These are phyloP conservation scores for Scutellaria minor DNA, from an alignment of 257 asterid genomes.

Conservation along the genomic window DNA sequence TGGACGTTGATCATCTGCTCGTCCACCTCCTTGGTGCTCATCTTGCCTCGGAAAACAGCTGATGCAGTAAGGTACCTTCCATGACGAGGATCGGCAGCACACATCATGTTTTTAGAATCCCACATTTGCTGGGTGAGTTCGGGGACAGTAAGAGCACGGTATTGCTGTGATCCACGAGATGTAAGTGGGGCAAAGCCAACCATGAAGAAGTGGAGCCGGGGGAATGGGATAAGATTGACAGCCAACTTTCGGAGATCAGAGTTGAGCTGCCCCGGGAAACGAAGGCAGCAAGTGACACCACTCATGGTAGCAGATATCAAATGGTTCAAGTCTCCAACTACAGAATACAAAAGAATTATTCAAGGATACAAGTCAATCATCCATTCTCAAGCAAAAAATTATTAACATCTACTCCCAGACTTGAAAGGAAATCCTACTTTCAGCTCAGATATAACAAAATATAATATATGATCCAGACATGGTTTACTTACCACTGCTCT, in stretches of 20 bases:
- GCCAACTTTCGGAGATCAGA: slow-evolving; percentile 54
- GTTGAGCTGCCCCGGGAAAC: slow-evolving; percentile 60
- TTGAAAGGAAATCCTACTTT: not conserved
- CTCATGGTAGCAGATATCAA: slow-evolving; percentile 62
- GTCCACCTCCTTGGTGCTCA: slow-evolving; percentile 58
- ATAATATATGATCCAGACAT: not conserved
- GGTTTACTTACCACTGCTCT: not conserved
- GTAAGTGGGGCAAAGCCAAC: slow-evolving; percentile 60
- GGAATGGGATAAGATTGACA: slow-evolving; percentile 55
- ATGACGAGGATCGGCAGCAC: slow-evolving; percentile 59
- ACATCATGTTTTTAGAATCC: slow-evolving; percentile 61
- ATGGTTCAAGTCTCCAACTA: slow-evolving; percentile 59
- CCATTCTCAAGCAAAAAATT: not conserved
- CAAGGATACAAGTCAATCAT: not conserved
- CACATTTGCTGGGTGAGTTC: slow-evolving; percentile 65
- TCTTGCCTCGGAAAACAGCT: slow-evolving; percentile 59
- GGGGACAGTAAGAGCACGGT: slow-evolving; percentile 55
- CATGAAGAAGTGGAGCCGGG: slow-evolving; percentile 59
- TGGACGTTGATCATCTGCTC: slow-evolving; percentile 58
- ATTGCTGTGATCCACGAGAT: slow-evolving; percentile 62
- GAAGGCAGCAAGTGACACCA: slow-evolving; percentile 65
- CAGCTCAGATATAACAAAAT: not conserved
- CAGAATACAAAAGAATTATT: not conserved
- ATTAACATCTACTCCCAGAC: not conserved
- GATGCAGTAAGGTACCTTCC: slow-evolving; percentile 59